Evolutionary conservation across 2,329 filamentous ascomycete species (phyloP).

Genomic region (Davidsoniella australis): DNA sequence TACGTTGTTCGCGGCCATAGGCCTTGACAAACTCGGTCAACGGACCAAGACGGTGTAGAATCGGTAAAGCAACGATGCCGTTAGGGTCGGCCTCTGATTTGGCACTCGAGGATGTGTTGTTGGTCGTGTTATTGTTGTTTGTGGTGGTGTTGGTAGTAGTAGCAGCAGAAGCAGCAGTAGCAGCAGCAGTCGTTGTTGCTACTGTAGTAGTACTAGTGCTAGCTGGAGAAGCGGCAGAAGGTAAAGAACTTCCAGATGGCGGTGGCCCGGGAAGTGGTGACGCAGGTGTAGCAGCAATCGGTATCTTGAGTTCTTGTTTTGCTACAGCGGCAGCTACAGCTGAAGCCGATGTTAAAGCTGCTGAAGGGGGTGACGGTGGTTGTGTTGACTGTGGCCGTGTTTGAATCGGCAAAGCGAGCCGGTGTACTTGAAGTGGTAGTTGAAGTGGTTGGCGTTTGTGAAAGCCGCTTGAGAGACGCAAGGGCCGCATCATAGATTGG

Average conservation of each 20-base stretch:
- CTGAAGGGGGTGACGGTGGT: not conserved
- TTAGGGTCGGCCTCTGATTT: no score
- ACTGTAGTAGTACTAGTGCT: no score
- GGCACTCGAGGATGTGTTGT: not conserved
- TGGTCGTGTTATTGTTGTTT: not conserved
- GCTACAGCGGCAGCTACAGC: not conserved
- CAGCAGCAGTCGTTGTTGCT: no score
- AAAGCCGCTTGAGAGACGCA: not conserved
- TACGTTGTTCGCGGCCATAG: conserved; percentile 55
- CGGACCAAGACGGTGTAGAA: conserved; percentile 42
- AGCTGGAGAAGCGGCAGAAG: not conserved
- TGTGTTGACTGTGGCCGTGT: not conserved
- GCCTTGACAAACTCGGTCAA: conserved; percentile 34
- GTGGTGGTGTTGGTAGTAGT: not conserved
- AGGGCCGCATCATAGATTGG: not conserved
- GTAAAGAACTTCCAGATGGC: not conserved
- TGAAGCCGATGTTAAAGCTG: not conserved
- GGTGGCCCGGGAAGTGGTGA: not conserved
- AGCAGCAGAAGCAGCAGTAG: no score
- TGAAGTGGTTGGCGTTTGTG: conserved; percentile 2
- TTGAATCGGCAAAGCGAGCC: not conserved
- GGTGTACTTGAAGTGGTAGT: not conserved
- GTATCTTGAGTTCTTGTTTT: not conserved
- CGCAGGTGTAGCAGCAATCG: no score
- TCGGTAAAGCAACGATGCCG: conserved; percentile 14